A percentile compares a stretch with the other conserved stretches of the same genome.
Conservation (phyloP, 106 monocot species). For the Xerophyta viscosa region DNA sequence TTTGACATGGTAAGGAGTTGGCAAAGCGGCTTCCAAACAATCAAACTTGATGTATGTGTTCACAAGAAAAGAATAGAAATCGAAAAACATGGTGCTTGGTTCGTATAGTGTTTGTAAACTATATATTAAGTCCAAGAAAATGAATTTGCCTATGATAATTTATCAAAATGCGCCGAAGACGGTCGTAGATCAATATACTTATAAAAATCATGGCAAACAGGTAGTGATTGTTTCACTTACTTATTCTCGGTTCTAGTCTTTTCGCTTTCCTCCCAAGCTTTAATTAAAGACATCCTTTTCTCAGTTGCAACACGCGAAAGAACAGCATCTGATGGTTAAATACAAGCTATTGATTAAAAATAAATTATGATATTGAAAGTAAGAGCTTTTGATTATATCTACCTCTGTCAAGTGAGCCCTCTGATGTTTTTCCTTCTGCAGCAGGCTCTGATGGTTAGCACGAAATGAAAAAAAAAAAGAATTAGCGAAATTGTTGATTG, state of each 20-base stretch:
- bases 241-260: slow-evolving; percentile 64
- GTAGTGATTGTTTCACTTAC: slow-evolving; percentile 12
- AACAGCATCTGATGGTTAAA: slow-evolving; percentile 28
- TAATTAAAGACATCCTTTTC: slow-evolving; percentile 49
- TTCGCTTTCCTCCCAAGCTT: slow-evolving; percentile 62
- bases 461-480: neutral
- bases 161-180: too few species aligned
- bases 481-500: too few species aligned
- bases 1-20: too few species aligned
- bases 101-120: too few species aligned
- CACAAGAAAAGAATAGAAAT: too few species aligned
- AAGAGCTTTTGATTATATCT: neutral
- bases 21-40: too few species aligned
- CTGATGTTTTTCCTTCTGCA: slow-evolving; percentile 24
- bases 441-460: slow-evolving; percentile 19
- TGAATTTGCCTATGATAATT: too few species aligned
- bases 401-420: slow-evolving; percentile 47
- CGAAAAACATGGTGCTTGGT: too few species aligned
- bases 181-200: neutral
- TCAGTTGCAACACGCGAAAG: slow-evolving; percentile 48
- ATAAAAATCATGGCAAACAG: neutral
- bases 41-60: too few species aligned
- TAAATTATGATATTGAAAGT: neutral
- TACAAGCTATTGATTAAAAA: neutral
- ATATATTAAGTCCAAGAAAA: too few species aligned